These are phyloP conservation scores for Ehretia macrophylla DNA, from an alignment of 257 asterid genomes.

Conservation along the genomic window DNA sequence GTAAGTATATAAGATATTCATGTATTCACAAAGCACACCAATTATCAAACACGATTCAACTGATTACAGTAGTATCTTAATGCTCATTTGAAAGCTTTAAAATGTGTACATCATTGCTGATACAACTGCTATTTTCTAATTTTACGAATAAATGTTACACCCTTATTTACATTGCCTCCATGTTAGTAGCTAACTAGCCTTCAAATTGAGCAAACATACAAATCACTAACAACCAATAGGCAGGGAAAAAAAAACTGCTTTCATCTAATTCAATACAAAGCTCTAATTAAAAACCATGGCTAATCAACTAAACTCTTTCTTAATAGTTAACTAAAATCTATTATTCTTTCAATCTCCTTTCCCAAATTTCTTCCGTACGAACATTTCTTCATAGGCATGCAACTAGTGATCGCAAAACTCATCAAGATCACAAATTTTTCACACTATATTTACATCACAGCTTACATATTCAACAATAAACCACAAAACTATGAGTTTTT, in stretches of 20 bases:
- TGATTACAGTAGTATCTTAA: background rate
- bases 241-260: background rate
- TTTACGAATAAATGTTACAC: background rate
- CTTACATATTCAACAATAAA: background rate
- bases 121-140: background rate
- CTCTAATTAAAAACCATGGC: too few relatives aligned
- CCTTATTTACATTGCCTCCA: too few relatives aligned
- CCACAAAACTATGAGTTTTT: background rate
- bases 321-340: background rate
- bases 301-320: background rate
- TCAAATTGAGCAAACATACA: background rate
- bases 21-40: conserved; percentile 3
- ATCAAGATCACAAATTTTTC: background rate
- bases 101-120: background rate
- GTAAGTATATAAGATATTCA: conserved; percentile 5
- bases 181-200: too few relatives aligned
- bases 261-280: background rate
- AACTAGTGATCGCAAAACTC: background rate
- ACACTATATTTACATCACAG: background rate
- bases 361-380: background rate
- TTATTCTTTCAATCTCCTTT: background rate
- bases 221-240: background rate
- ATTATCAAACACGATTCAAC: background rate
- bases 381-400: background rate
- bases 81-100: background rate